A percentile compares a stretch with the other conserved stretches of the same genome.
These are phyloP conservation scores for Phytophthora palmivora DNA, from an alignment of 352 stramenopile species.

Conservation along the genomic window DNA sequence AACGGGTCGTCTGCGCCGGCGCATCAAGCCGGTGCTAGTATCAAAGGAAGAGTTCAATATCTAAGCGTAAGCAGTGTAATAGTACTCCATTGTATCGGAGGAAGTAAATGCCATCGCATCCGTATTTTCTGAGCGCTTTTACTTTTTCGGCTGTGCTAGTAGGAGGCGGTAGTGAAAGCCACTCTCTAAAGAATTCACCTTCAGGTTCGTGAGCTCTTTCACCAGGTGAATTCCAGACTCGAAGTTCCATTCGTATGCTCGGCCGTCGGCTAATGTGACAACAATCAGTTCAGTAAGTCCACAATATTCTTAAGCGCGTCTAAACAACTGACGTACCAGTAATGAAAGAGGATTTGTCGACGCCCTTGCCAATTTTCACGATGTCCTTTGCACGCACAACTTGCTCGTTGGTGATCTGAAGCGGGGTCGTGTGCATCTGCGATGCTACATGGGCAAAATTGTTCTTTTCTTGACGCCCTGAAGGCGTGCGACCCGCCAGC, in stretches of 20 bases:
- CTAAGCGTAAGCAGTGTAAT: slow-evolving; percentile 42
- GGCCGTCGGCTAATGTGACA: slow-evolving; percentile 50
- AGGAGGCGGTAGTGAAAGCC: slow-evolving; percentile 79
- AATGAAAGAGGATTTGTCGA: slow-evolving; percentile 77
- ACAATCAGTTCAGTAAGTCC: slow-evolving; percentile 5
- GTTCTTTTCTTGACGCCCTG: slow-evolving; percentile 65
- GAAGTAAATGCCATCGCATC: slow-evolving; percentile 24
- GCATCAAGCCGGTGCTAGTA: slow-evolving; percentile 62
- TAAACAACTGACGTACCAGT: slow-evolving; percentile 42
- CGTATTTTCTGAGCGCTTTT: slow-evolving; percentile 31
- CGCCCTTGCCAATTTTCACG: slow-evolving; percentile 75
- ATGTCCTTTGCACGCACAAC: slow-evolving; percentile 56
- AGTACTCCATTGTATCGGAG: slow-evolving; percentile 34
- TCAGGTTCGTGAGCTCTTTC: slow-evolving; percentile 43
- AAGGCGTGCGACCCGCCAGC: slow-evolving; percentile 79
- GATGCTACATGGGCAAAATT: slow-evolving; percentile 66
- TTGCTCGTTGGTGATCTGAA: slow-evolving; percentile 67
- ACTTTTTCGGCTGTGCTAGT: slow-evolving; percentile 44
- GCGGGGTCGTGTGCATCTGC: slow-evolving; percentile 72
- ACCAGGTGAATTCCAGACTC: slow-evolving; percentile 59
- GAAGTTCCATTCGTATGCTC: slow-evolving; percentile 81
- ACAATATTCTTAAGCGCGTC: not conserved
- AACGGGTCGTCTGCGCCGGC: slow-evolving; percentile 46
- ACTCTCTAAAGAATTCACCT: slow-evolving; percentile 68
- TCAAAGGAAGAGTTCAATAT: slow-evolving; percentile 67